Evolutionary conservation across 306 rosid genomes (phyloP), one percentile per base, ranked within the genome.

Genomic region (Cicer pinnatifidum): DNA sequence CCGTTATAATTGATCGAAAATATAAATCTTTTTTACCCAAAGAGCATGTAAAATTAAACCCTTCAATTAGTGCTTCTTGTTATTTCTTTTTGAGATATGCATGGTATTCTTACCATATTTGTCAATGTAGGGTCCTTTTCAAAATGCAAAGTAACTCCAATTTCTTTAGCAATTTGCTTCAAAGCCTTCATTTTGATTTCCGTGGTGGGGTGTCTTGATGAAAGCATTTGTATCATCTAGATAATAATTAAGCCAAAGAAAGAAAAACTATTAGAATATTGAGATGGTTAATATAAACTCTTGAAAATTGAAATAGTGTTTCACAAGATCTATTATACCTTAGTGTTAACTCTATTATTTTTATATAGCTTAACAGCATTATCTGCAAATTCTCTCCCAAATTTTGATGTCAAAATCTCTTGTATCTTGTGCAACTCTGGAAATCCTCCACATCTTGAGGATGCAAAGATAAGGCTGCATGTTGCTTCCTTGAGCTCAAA

Each of bases 371-470:
- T 86, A 51, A 91, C 78, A 52, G 87, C 88, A 19, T 70, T 69
- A 67, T 84, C 75, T 11, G 85, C 81, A 69, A 88, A 85, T 37
- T 82, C 86, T 67, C 72, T 85, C 71, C 97, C 97, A 54, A 77
- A 82, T 59, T 57, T 78, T 35, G 86, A 54, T 1, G 89, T 79
- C 17, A 88, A 78, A 37, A 81, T 77, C 53, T 85, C 84, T 28
- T 83, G 52, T 51, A 91, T 82, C 80, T 87, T 80, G 53, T 82
- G 92, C 44, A 91, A 88, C 75, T 89, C 97, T 57, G 97, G 94
- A 68, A 91, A 83, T 28, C 87, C 90, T 66, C 94, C 97, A 73
- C 93, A 88, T 76, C 97, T 77, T 45, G 94, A 87, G 13, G 90
- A 86, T 79, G 92, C 90, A 81, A 82, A 88, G 8, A 88, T 69